These are phyloP conservation scores for Mycena crocata DNA, from an alignment of 768 basidiomycete genomes.

Conservation along the genomic window DNA sequence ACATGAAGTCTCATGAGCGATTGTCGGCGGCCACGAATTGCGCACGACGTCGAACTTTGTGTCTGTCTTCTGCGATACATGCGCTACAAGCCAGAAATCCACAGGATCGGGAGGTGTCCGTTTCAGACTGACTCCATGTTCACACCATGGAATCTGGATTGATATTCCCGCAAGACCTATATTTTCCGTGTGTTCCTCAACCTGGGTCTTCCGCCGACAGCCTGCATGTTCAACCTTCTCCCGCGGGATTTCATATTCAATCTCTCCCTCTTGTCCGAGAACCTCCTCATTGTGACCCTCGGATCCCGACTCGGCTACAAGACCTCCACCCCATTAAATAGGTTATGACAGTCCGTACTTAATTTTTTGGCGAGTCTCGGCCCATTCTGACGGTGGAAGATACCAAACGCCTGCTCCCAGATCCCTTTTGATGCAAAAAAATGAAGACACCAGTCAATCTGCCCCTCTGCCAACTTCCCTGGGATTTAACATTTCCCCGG, in stretches of 20 bases:
- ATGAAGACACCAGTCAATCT: no score
- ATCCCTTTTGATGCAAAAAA: no score
- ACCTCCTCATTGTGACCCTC: background rate
- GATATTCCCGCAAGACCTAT: slow-evolving; percentile 6
- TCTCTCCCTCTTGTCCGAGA: background rate
- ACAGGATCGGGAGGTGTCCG: background rate
- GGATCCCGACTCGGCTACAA: background rate
- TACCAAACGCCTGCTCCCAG: no score
- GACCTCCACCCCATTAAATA: no score
- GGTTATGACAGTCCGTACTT: no score
- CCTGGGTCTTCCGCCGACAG: slow-evolving; percentile 6
- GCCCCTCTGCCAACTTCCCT: no score
- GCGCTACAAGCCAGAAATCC: background rate
- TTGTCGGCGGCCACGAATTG: background rate
- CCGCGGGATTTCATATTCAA: background rate
- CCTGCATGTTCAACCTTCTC: background rate
- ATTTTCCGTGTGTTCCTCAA: background rate
- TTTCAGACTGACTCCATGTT: slow-evolving; percentile 11
- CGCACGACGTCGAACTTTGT: slow-evolving; percentile 8
- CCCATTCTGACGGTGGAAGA: no score
- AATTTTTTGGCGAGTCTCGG: no score
- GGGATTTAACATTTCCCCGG: no score
- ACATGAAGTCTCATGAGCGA: no score
- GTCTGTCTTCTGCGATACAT: background rate
- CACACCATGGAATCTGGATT: background rate